phyloP scores from a whole-genome alignment of 352 stramenopile species.

The Halophytophthora batemanensis region DNA sequence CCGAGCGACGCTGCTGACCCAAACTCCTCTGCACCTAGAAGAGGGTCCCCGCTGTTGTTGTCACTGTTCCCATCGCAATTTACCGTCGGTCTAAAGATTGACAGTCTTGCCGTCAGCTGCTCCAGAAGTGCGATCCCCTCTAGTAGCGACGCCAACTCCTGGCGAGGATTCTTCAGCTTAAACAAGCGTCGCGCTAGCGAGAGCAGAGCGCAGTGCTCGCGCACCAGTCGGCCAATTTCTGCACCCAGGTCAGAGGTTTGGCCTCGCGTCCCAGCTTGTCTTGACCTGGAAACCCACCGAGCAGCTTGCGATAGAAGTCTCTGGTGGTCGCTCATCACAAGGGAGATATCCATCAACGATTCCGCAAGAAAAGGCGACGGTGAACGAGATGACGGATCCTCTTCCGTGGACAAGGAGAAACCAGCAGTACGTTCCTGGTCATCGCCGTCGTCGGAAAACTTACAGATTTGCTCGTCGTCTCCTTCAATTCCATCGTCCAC shows the following conservation, averaged over 20 bases:
- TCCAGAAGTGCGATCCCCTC: conserved; percentile 55
- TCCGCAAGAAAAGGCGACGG: conserved; percentile 39
- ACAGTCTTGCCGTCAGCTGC: conserved; percentile 24
- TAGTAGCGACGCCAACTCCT: conserved; percentile 47
- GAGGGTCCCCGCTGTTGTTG: conserved; percentile 6
- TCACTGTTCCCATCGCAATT: conserved; percentile 2
- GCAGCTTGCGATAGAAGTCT: conserved; percentile 51
- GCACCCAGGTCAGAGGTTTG: conserved; percentile 28
- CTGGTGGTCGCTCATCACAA: conserved; percentile 77
- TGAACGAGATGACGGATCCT: conserved; percentile 4
- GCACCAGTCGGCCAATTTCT: conserved; percentile 51
- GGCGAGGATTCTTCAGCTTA: conserved; percentile 42
- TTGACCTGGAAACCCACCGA: conserved; percentile 44
- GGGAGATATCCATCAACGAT: conserved; percentile 66
- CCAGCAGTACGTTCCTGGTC: conserved; percentile 4
- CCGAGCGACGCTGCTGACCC: conserved; percentile 9
- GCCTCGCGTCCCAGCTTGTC: conserved; percentile 5
- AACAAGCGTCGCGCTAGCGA: conserved; percentile 49
- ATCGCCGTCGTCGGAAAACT: conserved; percentile 18
- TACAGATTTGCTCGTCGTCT: conserved; percentile 7
- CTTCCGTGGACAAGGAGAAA: conserved; percentile 1
- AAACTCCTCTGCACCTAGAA: conserved; percentile 3
- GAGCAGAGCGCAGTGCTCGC: conserved; percentile 53
- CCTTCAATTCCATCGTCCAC: conserved; percentile 8
- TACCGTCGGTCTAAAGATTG: conserved; percentile 24